These are phyloP conservation scores for Coccomyxa sp. DNA, from an alignment of 139 green algal genomes.

Conservation along the genomic window DNA sequence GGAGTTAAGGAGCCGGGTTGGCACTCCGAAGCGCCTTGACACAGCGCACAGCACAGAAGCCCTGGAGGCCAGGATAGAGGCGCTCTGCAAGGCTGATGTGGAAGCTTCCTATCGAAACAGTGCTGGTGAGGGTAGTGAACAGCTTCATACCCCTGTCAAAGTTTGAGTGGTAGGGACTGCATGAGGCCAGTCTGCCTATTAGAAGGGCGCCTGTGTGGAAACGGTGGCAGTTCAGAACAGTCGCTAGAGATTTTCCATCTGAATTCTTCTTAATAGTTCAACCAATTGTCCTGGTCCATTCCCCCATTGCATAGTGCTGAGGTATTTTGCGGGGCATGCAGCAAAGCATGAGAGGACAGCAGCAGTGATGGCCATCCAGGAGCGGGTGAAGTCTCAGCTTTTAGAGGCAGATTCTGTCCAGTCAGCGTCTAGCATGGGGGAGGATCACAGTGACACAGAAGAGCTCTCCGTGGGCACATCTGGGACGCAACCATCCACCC, in stretches of 20 bases:
- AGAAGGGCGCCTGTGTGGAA: too few relatives aligned
- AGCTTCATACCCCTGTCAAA: too few relatives aligned
- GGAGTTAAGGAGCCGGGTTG: constrained; percentile 61
- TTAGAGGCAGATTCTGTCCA: neutral
- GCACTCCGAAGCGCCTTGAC: constrained; percentile 64
- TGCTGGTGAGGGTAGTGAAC: too few relatives aligned
- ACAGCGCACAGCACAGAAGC: constrained; percentile 45
- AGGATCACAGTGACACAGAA: neutral
- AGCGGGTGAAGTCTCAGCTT: constrained; percentile 18
- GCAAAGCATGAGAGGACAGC: constrained; percentile 47
- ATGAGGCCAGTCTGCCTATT: too few relatives aligned
- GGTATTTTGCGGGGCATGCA: neutral
- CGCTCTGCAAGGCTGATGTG: constrained; percentile 6
- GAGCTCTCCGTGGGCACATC: neutral
- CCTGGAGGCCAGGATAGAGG: constrained; percentile 48
- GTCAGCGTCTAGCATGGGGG: neutral
- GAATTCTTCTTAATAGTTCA: too few relatives aligned
- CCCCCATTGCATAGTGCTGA: too few relatives aligned
- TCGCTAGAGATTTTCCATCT: too few relatives aligned
- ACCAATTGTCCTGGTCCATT: too few relatives aligned
- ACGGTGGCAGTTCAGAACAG: too few relatives aligned
- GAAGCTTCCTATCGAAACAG: neutral
- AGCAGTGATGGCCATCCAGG: constrained; percentile 23
- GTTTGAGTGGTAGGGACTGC: too few relatives aligned
- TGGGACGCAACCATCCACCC: neutral